phyloP scores from a whole-genome alignment of 805 yeast genomes.

The Debaryomyces hansenii region DNA sequence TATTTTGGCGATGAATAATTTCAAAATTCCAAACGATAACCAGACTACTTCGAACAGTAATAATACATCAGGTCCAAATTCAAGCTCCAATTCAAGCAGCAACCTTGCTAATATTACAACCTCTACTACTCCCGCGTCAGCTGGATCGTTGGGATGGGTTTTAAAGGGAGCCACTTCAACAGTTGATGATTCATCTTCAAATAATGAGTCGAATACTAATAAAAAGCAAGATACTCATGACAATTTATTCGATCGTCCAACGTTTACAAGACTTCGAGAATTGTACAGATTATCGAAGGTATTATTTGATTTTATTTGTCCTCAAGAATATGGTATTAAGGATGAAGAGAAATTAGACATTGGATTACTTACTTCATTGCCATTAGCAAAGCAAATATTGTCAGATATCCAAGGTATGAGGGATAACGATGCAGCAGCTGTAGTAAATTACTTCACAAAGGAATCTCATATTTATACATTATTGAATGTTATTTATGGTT shows the following conservation, averaged over 20 bases:
- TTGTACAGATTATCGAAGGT: constrained; percentile 88
- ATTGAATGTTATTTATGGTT: constrained; percentile 85
- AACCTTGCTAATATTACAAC: constrained; percentile 20
- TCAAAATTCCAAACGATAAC: constrained; percentile 53
- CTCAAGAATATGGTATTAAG: constrained; percentile 97
- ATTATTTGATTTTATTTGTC: constrained; percentile 94
- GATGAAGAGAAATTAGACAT: constrained; percentile 94
- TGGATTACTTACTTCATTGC: constrained; percentile 90
- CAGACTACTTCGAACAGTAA: constrained; percentile 17
- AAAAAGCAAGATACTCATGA: constrained; percentile 17
- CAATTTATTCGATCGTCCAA: constrained; percentile 71
- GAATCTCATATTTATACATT: constrained; percentile 96
- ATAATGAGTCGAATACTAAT: constrained; percentile 16
- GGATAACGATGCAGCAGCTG: constrained; percentile 75
- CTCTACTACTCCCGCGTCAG: constrained; percentile 34
- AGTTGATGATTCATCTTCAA: constrained; percentile 9
- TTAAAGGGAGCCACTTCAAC: constrained; percentile 42
- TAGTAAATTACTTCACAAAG: constrained; percentile 90
- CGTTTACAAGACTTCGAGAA: constrained; percentile 80
- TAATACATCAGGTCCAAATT: constrained; percentile 17
- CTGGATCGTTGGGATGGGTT: constrained; percentile 77
- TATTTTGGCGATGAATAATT: constrained; percentile 72
- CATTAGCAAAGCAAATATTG: constrained; percentile 85
- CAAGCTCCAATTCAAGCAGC: constrained; percentile 21
- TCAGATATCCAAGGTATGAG: constrained; percentile 79